Evolutionary conservation across 345 rosid species (phyloP), one percentile per base, ranked within the genome.

Genomic region (Sisymbrium altissimum): DNA sequence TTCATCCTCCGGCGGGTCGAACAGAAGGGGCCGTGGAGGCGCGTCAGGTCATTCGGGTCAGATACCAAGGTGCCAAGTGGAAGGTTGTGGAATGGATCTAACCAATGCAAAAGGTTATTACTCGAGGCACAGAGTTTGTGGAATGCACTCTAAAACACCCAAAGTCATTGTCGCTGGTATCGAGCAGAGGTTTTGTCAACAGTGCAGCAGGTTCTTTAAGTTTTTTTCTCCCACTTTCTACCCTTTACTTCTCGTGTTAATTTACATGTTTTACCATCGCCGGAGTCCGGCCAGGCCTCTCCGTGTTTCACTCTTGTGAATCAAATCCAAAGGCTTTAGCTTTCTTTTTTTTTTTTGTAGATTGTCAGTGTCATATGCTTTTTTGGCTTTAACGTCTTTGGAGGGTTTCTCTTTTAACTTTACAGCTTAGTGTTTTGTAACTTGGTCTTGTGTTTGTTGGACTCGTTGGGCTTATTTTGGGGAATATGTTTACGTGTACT

Each of bases 141-240:
- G 86, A 36, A 76, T 85, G 80, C 97, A 95, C 72, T 92, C 97
- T 13, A 95, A 95, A 82, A 80, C 96, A 60, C 80, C 97, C 7
- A 84, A 55, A 56, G 99, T 88, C 76, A 67, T 83, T 79, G 99
- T 95, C 48, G 83, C 81, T 66, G 97, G 97, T 70, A 79, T 89
- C 48, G 84, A 87, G 78, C 97, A 95, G 83, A 86, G 99, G 81
- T 93, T 93, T 79, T 93, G 98, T 81, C 98, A 95, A 76, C 99
- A 95, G 84, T 95, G 99, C 63, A 95, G 99, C 88, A 90, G 98
- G 99, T 95, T 71, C 12, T 48, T 15, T 5, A 9, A 10, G 19
- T 15, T 9, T 30, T 10, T 3, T 2, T 36, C 8, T 40, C 12
- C 43, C 79, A 52, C 5, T 48, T n/a, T 69, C 53, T 55, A 45